These are phyloP conservation scores for Colletotrichum sidae DNA, from an alignment of 2,329 filamentous ascomycete species.

Conservation along the genomic window DNA sequence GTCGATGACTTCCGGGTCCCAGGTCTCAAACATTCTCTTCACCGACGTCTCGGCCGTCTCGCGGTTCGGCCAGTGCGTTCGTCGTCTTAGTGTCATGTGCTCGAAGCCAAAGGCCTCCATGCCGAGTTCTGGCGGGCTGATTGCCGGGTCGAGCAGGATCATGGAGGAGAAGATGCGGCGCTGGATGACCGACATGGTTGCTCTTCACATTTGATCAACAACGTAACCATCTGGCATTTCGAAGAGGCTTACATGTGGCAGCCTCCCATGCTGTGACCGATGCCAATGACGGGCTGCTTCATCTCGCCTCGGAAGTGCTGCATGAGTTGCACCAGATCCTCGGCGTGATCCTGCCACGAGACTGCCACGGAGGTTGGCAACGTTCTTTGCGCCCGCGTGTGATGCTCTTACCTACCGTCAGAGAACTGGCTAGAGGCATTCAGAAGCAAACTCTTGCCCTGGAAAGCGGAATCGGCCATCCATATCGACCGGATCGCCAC, in stretches of 20 bases:
- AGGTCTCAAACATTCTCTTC: background rate
- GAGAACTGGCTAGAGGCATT: background rate
- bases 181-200: slow-evolving; percentile 5
- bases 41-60: background rate
- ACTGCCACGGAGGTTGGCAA: background rate
- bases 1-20: background rate
- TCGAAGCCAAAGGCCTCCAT: slow-evolving; percentile 7
- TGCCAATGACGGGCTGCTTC: slow-evolving; percentile 4
- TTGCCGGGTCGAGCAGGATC: slow-evolving; percentile 2
- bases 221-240: fast-evolving
- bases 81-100: background rate
- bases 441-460: background rate
- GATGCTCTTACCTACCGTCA: background rate
- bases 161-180: slow-evolving; percentile 7
- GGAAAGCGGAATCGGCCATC: slow-evolving; percentile 7
- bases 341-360: slow-evolving; percentile 3
- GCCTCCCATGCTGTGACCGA: slow-evolving; percentile 11
- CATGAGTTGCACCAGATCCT: slow-evolving; percentile 2
- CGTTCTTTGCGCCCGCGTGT: no score
- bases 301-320: background rate
- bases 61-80: background rate
- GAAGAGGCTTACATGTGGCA: background rate
- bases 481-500: background rate
- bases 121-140: slow-evolving; percentile 2
- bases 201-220: background rate